Evolutionary conservation across 2,329 filamentous ascomycete genomes (phyloP).

Genomic region (Akanthomyces uredinophilus): DNA sequence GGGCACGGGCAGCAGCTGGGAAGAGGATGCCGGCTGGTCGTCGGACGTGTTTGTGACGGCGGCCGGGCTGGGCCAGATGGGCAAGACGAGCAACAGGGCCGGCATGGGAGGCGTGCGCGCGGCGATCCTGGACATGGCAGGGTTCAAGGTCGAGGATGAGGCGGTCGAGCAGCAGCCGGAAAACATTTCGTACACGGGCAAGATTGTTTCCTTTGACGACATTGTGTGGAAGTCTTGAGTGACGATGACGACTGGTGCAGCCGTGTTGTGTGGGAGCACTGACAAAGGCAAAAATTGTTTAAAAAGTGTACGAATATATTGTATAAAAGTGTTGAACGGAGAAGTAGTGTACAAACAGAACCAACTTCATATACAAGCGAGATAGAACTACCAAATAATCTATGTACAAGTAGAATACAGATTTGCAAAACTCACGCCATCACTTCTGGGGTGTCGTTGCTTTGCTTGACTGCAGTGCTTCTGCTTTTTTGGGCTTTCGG

Average conservation of each 20-base stretch:
- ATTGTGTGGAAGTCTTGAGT: constrained; percentile 29
- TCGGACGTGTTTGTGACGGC: constrained; percentile 32
- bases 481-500: constrained; percentile 46
- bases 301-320: background rate
- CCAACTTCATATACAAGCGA: background rate
- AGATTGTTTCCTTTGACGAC: constrained; percentile 35
- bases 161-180: constrained; percentile 27
- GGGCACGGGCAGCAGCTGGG: constrained; percentile 24
- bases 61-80: constrained; percentile 30
- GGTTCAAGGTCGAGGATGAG: constrained; percentile 26
- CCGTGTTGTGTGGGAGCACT: too few relatives aligned
- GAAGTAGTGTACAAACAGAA: background rate
- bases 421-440: background rate
- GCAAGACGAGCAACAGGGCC: constrained; percentile 29
- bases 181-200: constrained; percentile 31
- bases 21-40: constrained; percentile 25
- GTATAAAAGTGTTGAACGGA: background rate
- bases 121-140: constrained; percentile 38
- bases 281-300: too few relatives aligned
- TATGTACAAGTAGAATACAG: constrained; percentile 12
- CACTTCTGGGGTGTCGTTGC: constrained; percentile 9
- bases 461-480: constrained; percentile 21
- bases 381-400: constrained; percentile 10
- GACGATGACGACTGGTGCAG: too few relatives aligned
- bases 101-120: constrained; percentile 36